Conservation (phyloP, 345 rosid genomes). For the Populus deltoides region DNA sequence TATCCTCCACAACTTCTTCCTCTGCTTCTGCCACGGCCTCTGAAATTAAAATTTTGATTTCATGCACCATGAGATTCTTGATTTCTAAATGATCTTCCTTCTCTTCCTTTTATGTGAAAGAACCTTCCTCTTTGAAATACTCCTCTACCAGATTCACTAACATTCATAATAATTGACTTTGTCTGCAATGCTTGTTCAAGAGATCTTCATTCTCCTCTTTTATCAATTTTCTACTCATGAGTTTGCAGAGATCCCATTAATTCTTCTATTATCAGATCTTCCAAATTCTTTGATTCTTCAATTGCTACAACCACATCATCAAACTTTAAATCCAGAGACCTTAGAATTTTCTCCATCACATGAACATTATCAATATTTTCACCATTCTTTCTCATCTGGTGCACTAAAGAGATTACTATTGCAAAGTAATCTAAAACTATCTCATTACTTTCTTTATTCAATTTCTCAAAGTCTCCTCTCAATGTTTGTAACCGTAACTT, state of each 20-base stretch:
- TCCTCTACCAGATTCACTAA: too few relatives aligned
- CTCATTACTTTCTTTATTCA: background rate
- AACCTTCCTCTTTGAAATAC: too few relatives aligned
- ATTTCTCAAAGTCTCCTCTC: background rate
- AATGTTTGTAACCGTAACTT: background rate
- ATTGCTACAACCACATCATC: background rate
- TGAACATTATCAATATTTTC: background rate
- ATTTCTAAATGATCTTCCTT: too few relatives aligned
- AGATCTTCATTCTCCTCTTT: too few relatives aligned
- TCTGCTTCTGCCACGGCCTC: too few relatives aligned
- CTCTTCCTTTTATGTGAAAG: too few relatives aligned
- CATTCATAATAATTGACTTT: too few relatives aligned
- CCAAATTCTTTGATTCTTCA: background rate
- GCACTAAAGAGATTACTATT: background rate
- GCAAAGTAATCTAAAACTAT: background rate
- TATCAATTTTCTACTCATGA: too few relatives aligned
- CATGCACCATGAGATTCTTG: too few relatives aligned
- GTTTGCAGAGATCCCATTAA: background rate
- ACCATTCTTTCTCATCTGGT: background rate
- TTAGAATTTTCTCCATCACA: background rate
- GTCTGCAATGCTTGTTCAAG: too few relatives aligned
- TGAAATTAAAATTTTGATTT: too few relatives aligned
- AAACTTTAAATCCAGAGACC: background rate
- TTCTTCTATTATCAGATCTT: background rate
- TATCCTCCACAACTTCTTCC: too few relatives aligned